Conservation (phyloP, 768 basidiomycete species). For the Rhodosporidiobolus sp. region DNA sequence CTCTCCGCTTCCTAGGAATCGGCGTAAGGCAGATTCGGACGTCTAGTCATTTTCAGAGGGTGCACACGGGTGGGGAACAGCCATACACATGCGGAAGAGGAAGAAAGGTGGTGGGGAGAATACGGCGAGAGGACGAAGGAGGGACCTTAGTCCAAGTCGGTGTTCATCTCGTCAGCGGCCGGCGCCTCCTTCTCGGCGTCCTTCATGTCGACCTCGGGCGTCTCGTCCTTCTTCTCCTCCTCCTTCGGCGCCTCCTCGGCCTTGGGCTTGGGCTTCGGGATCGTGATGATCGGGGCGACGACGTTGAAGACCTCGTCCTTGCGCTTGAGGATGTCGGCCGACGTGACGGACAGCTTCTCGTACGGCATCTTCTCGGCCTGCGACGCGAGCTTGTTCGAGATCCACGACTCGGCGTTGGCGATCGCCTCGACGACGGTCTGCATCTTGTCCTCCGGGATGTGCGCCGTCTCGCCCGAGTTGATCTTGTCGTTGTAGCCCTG, state of each 20-base stretch:
- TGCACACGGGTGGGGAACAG: neutral
- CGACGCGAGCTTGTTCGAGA: conserved; percentile 82
- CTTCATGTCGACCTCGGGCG: conserved; percentile 42
- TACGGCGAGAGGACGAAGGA: neutral
- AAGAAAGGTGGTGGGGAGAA: neutral
- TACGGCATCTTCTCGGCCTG: conserved; percentile 89
- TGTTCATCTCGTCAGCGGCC: neutral
- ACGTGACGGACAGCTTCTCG: conserved; percentile 75
- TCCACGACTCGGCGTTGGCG: conserved; percentile 88
- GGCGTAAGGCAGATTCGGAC: too few relatives aligned
- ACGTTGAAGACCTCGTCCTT: conserved; percentile 84
- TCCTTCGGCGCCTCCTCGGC: conserved; percentile 47
- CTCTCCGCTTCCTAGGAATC: too few relatives aligned
- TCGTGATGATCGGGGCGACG: conserved; percentile 81
- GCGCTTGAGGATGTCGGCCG: conserved; percentile 81
- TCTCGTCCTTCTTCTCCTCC: conserved; percentile 39
- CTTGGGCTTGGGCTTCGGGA: conserved; percentile 86
- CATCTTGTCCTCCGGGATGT: conserved; percentile 84
- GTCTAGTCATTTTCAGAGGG: neutral
- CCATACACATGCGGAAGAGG: neutral
- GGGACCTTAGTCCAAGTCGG: conserved; percentile 3
- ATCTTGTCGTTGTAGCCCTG: conserved; percentile 82
- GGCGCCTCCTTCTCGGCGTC: conserved; percentile 40
- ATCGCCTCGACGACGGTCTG: conserved; percentile 81
- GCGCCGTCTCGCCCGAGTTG: conserved; percentile 73